Evolutionary conservation across 108 stramenopile species (phyloP).

Genomic region (Nitzschia inconspicua): DNA sequence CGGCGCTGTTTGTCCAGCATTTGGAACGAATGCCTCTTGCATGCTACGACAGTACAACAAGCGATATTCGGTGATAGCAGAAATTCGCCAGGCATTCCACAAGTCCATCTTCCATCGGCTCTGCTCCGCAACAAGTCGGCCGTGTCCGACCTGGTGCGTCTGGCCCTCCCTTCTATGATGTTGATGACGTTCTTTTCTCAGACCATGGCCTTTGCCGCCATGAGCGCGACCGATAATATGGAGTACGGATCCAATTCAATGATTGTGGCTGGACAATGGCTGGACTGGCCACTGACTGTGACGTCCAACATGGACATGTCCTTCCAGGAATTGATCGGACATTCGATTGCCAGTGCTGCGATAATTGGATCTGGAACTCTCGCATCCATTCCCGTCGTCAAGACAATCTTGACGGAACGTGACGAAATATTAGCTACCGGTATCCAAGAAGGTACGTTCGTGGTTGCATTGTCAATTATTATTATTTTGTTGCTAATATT

Average conservation of each 20-base stretch:
- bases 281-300: not conserved
- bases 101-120: conserved; percentile 17
- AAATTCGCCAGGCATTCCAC: too few species aligned
- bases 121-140: conserved; percentile 31
- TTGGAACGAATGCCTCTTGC: too few species aligned
- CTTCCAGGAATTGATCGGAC: conserved; percentile 1
- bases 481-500: too few species aligned
- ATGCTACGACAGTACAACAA: too few species aligned
- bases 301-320: not conserved
- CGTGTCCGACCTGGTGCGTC: conserved; percentile 24
- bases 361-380: conserved; percentile 10
- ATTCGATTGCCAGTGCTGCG: conserved; percentile 4
- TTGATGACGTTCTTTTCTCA: conserved; percentile 1
- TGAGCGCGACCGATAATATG: not conserved
- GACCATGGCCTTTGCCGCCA: not conserved
- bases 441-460: too few species aligned
- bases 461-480: too few species aligned
- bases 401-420: conserved; percentile 35
- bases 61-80: too few species aligned
- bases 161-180: conserved; percentile 22
- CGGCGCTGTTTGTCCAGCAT: too few species aligned
- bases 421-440: conserved; percentile 33
- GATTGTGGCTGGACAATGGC: too few species aligned
- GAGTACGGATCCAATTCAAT: not conserved
- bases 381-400: conserved; percentile 22